These are phyloP conservation scores for Dianthus caryophyllus DNA, from an alignment of 148 eudicot species.

Conservation along the genomic window DNA sequence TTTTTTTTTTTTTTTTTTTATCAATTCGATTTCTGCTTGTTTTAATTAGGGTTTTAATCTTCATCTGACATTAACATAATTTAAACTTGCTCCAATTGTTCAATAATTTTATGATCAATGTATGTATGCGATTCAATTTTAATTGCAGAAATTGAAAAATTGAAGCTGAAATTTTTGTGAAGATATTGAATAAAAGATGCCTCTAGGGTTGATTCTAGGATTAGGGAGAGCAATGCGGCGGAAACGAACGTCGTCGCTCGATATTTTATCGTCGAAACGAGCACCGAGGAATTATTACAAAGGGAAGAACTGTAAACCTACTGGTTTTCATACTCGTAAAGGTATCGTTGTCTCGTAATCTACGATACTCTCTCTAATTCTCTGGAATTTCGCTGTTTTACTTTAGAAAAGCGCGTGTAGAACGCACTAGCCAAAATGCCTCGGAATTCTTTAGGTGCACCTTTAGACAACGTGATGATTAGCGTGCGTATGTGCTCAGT, in stretches of 20 bases:
- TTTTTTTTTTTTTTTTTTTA: background rate
- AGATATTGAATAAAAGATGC: slow-evolving; percentile 36
- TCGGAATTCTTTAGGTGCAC: too few relatives aligned
- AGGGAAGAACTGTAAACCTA: slow-evolving; percentile 95
- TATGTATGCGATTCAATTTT: background rate
- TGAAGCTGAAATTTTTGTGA: background rate
- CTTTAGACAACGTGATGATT: too few relatives aligned
- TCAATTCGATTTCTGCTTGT: background rate
- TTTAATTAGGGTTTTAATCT: background rate
- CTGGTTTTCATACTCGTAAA: slow-evolving; percentile 98
- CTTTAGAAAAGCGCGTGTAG: too few relatives aligned
- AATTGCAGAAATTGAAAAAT: background rate
- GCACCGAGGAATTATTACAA: slow-evolving; percentile 84
- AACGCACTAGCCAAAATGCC: too few relatives aligned
- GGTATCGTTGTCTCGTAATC: slow-evolving; percentile 30
- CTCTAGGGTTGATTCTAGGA: slow-evolving; percentile 64
- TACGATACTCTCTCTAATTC: too few relatives aligned
- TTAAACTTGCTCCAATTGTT: background rate
- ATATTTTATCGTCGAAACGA: slow-evolving; percentile 68
- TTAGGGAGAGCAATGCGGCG: slow-evolving; percentile 69
- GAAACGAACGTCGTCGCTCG: slow-evolving; percentile 81
- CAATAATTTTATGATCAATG: too few relatives aligned
- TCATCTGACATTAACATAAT: background rate
- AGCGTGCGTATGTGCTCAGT: too few relatives aligned
- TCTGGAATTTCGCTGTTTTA: too few relatives aligned